Evolutionary conservation across 2,329 filamentous ascomycete genomes (phyloP).

Genomic region (Colletotrichum zoysiae): DNA sequence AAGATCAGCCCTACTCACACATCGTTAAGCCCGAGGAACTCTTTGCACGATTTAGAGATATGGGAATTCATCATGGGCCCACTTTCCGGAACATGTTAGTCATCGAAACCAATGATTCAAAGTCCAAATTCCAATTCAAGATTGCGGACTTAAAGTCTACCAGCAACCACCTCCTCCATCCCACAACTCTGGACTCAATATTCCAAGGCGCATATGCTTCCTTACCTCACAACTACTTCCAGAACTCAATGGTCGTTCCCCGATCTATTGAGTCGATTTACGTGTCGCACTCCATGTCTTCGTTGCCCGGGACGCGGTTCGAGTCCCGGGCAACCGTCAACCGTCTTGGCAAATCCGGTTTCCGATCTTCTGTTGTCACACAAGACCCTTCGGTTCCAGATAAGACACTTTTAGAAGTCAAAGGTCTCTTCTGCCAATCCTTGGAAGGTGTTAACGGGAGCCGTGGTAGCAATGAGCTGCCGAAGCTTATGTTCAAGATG

Average conservation of each 20-base stretch:
- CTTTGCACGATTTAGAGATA: conserved; percentile 52
- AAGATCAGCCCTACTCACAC: too few relatives aligned
- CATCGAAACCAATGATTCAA: conserved; percentile 47
- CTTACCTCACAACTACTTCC: not conserved
- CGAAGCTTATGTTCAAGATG: conserved; percentile 32
- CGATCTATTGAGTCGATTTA: conserved; percentile 50
- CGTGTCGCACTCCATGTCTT: conserved; percentile 44
- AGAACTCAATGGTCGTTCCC: conserved; percentile 28
- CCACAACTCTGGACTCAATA: conserved; percentile 28
- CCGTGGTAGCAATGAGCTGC: not conserved
- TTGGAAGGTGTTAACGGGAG: not conserved
- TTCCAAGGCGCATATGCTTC: conserved; percentile 30
- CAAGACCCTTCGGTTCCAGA: not conserved
- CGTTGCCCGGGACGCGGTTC: not conserved
- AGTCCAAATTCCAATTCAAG: conserved; percentile 61
- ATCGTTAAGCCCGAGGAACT: too few relatives aligned
- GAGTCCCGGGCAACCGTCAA: conserved; percentile 11
- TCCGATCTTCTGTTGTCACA: too few relatives aligned
- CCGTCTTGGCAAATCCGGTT: too few relatives aligned
- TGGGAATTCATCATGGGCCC: conserved; percentile 24
- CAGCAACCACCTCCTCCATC: conserved; percentile 55
- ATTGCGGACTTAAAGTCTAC: conserved; percentile 60
- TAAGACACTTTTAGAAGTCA: conserved; percentile 5
- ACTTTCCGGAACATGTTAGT: conserved; percentile 22
- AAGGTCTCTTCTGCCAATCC: conserved; percentile 28